Base-by-base conservation (phyloP, 495 filamentous ascomycete species). In the Jackrogersella minutella region DNA sequence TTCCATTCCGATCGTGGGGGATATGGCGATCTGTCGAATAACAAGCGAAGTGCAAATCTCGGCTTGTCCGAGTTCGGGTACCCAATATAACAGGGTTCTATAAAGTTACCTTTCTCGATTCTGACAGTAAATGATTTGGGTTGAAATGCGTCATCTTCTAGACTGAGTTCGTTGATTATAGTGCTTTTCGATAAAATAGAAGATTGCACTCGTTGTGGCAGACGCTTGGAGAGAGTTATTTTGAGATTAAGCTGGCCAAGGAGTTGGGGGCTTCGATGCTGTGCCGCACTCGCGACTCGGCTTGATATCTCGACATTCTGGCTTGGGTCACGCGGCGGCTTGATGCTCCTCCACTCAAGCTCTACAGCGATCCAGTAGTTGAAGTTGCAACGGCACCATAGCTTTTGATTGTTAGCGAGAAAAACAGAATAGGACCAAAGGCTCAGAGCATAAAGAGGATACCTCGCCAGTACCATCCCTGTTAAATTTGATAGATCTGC, bases 11-110 rank as follows among this genome's bases (percentile, higher is more conserved):
- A 52, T 55, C 65, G 60, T 33, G 72, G 68, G 6, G 73, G 73
- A 43, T 75, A 75, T 9, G 73, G 73, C 24, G 73, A 74, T 40
- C 66, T 73, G 39, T 75, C 71, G 46, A 75, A 75, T 26, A 69
- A 30, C 26, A 75, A 40, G 43, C 73, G 72, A 61, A 69, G 57
- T 28, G 60, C 65, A 47, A 41, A 75, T 55, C 68, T 64, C 22
- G 41, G 33, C 11, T 16, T 36, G 17, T 62, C 40, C 40, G 37
- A 43, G 34, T 4, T 22, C 22, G 24, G 13, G 31, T 47, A 58
- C 11, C 47, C 30, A 19, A 59, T 44, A 34, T 34, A 36, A 49
- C 26, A 33, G 33, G 71, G 71, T 36, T 62, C 59, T 24, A 70
- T 49, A 58, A 75, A 75, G 44, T 73, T 69, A 49, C 71, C 73